These are phyloP conservation scores for Boletus smithii DNA, from an alignment of 1,284 basidiomycete species.

Conservation along the genomic window DNA sequence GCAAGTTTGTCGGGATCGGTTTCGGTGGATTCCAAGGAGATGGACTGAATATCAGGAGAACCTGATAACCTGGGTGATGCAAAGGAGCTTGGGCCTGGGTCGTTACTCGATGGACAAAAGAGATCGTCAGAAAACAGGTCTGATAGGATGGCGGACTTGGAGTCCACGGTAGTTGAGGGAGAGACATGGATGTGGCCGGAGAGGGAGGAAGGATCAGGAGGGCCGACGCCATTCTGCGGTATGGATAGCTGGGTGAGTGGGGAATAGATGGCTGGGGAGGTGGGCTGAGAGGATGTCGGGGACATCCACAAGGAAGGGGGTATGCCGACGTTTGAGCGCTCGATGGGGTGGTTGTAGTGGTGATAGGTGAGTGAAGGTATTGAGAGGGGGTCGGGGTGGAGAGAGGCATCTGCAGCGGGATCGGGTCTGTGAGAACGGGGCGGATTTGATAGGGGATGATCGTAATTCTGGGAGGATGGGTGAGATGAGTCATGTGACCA, in stretches of 20 bases:
- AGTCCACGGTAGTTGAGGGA: slow-evolving; percentile 44
- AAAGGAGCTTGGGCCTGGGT: slow-evolving; percentile 49
- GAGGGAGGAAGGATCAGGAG: slow-evolving; percentile 36
- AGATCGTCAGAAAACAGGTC: slow-evolving; percentile 72
- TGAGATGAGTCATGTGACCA: slow-evolving; percentile 9
- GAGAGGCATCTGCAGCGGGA: slow-evolving; percentile 8
- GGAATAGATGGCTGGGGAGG: slow-evolving; percentile 37
- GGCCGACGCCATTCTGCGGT: slow-evolving; percentile 35
- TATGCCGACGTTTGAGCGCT: slow-evolving; percentile 53
- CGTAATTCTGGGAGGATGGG: slow-evolving; percentile 12
- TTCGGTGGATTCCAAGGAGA: slow-evolving; percentile 39
- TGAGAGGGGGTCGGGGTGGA: slow-evolving; percentile 21
- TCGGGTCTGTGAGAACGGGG: slow-evolving; percentile 17
- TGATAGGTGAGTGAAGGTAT: slow-evolving; percentile 30
- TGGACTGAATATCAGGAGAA: slow-evolving; percentile 57
- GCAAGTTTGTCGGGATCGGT: slow-evolving; percentile 63
- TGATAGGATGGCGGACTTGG: slow-evolving; percentile 59
- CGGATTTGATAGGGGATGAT: slow-evolving; percentile 19
- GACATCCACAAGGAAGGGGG: slow-evolving; percentile 83
- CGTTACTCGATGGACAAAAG: slow-evolving; percentile 43
- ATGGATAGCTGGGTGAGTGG: slow-evolving; percentile 34
- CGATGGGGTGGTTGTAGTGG: slow-evolving; percentile 37
- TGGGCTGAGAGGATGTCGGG: slow-evolving; percentile 49
- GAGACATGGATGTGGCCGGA: slow-evolving; percentile 35
- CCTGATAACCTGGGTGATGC: slow-evolving; percentile 63